These are phyloP conservation scores for Raffaelea ambrosiae DNA, from an alignment of 2,329 filamentous ascomycete species.

Conservation along the genomic window DNA sequence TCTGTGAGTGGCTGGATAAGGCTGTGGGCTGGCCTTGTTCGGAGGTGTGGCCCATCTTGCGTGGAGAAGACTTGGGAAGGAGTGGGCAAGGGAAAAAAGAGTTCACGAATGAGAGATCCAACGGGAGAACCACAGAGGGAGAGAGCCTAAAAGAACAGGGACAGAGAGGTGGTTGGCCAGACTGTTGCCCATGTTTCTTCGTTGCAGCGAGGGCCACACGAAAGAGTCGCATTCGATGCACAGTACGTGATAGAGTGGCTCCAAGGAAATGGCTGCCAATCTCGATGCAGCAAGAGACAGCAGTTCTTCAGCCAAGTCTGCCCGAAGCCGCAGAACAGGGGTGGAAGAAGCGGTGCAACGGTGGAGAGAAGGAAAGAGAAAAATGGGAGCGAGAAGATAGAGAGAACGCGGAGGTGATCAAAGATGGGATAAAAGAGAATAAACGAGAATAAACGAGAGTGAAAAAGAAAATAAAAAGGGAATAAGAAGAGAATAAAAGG, in stretches of 20 bases:
- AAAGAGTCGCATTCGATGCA: no score
- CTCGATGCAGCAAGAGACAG: background rate
- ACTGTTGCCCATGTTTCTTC: no score
- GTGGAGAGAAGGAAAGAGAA: background rate
- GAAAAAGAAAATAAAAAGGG: background rate
- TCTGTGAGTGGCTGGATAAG: conserved; percentile 3
- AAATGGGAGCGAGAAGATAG: background rate
- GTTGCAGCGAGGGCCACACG: no score
- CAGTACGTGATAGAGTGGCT: background rate
- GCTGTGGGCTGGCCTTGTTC: background rate
- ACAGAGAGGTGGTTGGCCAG: no score
- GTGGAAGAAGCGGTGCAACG: background rate
- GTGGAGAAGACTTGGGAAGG: background rate
- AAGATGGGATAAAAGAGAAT: no score
- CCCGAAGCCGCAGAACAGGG: background rate
- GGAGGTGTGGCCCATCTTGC: background rate
- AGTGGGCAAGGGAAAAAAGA: no score
- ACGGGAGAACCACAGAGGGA: no score
- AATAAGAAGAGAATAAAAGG: background rate
- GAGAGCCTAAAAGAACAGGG: no score
- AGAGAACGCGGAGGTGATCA: no score
- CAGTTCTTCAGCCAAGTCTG: background rate
- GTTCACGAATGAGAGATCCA: no score
- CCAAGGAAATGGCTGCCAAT: background rate
- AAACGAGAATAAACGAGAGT: background rate